A percentile compares a stretch with the other conserved stretches of the same genome.
Evolutionary conservation across 108 stramenopile genomes (phyloP).

Genomic region (Aureococcus anophagefferens): DNA sequence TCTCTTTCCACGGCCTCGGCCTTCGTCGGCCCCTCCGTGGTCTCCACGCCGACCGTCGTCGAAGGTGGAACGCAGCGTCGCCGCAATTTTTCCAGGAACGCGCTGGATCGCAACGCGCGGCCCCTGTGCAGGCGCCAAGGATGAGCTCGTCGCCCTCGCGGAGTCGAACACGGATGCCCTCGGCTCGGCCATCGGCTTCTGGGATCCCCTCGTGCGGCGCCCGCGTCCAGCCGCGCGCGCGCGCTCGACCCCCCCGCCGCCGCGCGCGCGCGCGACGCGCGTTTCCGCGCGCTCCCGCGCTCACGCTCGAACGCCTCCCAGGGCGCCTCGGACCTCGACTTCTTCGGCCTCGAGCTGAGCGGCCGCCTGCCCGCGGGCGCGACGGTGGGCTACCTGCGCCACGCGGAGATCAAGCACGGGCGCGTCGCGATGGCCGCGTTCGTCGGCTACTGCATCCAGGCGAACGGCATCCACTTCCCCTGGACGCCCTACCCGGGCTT

Average conservation of each 20-base stretch:
- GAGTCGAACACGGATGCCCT: background rate
- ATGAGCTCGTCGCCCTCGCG: background rate
- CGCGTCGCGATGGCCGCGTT: slow-evolving; percentile 66
- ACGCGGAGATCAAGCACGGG: slow-evolving; percentile 62
- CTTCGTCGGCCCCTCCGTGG: background rate
- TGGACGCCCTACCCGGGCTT: slow-evolving; percentile 20
- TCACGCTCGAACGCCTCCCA: too few species aligned
- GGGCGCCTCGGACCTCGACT: background rate
- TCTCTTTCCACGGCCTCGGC: background rate
- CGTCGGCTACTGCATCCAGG: slow-evolving; percentile 55
- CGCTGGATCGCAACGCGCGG: too few species aligned
- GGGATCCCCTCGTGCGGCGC: background rate
- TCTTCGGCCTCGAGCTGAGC: background rate
- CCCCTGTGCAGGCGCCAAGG: background rate
- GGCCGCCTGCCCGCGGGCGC: slow-evolving; percentile 5
- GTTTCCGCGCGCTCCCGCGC: too few species aligned
- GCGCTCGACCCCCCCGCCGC: too few species aligned
- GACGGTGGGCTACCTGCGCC: slow-evolving; percentile 46
- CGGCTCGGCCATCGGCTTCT: background rate
- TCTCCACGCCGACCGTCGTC: background rate
- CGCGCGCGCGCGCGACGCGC: too few species aligned
- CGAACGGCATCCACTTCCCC: slow-evolving; percentile 49
- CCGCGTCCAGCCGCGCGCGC: too few species aligned
- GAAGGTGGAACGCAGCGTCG: too few species aligned
- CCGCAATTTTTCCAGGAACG: too few species aligned